phyloP scores from a whole-genome alignment of 768 basidiomycete species.

The Mycena capillaripes region DNA sequence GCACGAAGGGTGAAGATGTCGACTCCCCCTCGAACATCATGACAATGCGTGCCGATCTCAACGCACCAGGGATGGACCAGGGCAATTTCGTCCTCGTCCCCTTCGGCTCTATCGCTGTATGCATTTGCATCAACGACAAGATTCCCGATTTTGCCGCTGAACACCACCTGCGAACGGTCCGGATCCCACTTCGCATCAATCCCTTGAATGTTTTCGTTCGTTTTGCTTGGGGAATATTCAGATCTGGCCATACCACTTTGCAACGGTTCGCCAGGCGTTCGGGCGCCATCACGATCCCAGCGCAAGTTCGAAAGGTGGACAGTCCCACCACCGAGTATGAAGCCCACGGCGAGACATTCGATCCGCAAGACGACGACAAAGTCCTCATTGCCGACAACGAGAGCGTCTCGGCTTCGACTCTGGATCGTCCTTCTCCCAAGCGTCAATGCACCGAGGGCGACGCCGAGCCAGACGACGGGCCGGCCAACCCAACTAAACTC shows the following conservation, averaged over 20 bases:
- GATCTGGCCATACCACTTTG: neutral
- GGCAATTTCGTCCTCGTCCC: constrained; percentile 25
- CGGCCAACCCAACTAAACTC: neutral
- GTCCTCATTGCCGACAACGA: too few species aligned
- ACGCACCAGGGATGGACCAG: neutral
- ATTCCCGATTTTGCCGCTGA: constrained; percentile 20
- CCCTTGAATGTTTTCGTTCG: constrained; percentile 10
- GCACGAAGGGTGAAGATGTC: neutral
- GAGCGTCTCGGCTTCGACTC: too few species aligned
- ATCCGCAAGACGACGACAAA: too few species aligned
- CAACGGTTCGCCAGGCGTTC: neutral
- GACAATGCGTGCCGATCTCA: constrained; percentile 23
- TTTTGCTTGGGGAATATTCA: constrained; percentile 29
- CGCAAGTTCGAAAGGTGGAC: neutral
- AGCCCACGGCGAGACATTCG: too few species aligned
- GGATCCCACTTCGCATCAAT: constrained; percentile 9
- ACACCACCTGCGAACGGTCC: constrained; percentile 20
- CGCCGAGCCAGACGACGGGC: neutral
- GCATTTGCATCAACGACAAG: neutral
- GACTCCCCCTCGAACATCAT: constrained; percentile 13
- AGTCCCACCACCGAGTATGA: neutral
- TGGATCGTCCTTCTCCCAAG: too few species aligned
- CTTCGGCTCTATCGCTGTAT: neutral
- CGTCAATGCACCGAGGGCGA: neutral
- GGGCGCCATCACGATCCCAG: neutral